Evolutionary conservation across 1,284 basidiomycete genomes (phyloP), one percentile per base, ranked within the genome.

Genomic region (Vanrija pseudolonga): DNA sequence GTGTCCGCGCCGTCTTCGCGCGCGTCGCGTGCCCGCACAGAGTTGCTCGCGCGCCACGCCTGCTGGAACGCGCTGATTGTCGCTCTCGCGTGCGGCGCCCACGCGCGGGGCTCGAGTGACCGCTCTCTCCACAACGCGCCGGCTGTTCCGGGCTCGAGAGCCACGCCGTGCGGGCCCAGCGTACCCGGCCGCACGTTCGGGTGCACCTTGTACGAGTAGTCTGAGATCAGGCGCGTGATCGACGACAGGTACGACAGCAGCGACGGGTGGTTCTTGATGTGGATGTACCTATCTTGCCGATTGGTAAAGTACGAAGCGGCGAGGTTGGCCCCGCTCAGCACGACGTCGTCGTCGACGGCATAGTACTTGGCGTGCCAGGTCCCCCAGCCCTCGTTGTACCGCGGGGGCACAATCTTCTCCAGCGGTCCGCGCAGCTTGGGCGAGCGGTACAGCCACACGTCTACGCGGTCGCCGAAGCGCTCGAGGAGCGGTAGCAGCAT

Each of bases 311-410:
- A 99, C 24, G 93, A 90, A 50, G 83, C 81, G 66, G 89, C 94
- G 45, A 98, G 80, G 71, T 99, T 99, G n/a, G 95, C 95, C 2
- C 95, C 96, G 66, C 85, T 91, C 60, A 98, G 86, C 71, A 98
- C 84, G 38, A 98, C 82, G 53, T 92, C 85, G 69, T 97, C 86
- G 69, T 99, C 96, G 1, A 84, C 87, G 17, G 90, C 90, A 68
- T 99, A 99, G 56, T 95, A 84, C 77, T 98, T 98, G 20, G 93
- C 88, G 72, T 98, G 96, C 89, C 95, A 97, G 4, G 95, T 89
- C 0, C 96, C 95, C 88, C 91, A 98, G 0, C 94, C 96, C 77
- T 99, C 96, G 68, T 98, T 94, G 76, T 93, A 96, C 43, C 96
- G 81, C 47, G 89, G 87, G 2, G 96, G 96, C 1, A 98, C 84